A percentile compares a stretch with the other conserved stretches of the same genome.
These are phyloP conservation scores for Exophiala phaeomuriformis DNA, from an alignment of 2,329 filamentous ascomycete species.

Conservation along the genomic window DNA sequence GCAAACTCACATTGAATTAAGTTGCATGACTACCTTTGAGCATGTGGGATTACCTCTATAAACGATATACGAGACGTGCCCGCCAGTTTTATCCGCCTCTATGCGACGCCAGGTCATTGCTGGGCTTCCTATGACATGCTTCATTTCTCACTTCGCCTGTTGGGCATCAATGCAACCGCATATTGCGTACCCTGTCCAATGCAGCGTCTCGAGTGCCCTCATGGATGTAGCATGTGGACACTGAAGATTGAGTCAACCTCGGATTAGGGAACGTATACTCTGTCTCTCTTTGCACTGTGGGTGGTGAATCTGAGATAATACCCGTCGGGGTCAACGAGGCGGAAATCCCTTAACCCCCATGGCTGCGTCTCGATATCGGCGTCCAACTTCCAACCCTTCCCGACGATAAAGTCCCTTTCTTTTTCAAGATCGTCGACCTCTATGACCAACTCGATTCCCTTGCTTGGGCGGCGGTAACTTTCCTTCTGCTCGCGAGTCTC, in stretches of 20 bases:
- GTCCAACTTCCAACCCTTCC: slow-evolving; percentile 11
- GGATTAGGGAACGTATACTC: background rate
- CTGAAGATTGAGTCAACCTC: background rate
- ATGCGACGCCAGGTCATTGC: background rate
- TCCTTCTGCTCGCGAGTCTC: slow-evolving; percentile 12
- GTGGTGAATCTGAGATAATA: slow-evolving; percentile 17
- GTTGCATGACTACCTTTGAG: too few species aligned
- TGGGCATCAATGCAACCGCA: background rate
- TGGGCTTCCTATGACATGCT: background rate
- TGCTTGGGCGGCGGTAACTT: slow-evolving; percentile 9
- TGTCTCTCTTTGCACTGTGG: slow-evolving; percentile 5
- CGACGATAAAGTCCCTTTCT: slow-evolving; percentile 15
- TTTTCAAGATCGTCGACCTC: slow-evolving; percentile 19
- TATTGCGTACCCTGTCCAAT: background rate
- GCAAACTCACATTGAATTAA: too few species aligned
- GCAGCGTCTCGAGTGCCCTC: background rate
- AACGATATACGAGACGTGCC: too few species aligned
- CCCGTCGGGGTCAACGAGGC: slow-evolving; percentile 19
- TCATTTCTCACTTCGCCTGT: background rate
- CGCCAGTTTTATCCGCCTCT: background rate
- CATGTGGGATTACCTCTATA: too few species aligned
- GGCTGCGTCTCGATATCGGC: slow-evolving; percentile 14
- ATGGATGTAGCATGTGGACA: background rate
- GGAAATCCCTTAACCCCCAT: slow-evolving; percentile 20
- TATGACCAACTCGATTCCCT: slow-evolving; percentile 20